Base-by-base conservation (phyloP, 2,329 filamentous ascomycete genomes). In the Aspergillus thermomutatus region DNA sequence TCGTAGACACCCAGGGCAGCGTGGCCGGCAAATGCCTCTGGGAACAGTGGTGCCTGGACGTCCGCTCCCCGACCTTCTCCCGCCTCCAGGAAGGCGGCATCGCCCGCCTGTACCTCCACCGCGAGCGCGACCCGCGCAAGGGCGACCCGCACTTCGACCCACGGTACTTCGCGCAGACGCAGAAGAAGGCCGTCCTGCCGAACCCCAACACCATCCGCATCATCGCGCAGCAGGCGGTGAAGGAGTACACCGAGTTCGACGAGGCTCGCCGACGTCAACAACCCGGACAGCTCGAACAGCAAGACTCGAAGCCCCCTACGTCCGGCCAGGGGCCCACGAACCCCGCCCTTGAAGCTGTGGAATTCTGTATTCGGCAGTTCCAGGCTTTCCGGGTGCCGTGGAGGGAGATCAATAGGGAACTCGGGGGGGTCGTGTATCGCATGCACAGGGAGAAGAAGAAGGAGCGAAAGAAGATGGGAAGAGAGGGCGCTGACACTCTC, bases 1-100 rank as follows among this genome's bases (percentile, higher is more conserved):
- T 86, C 8, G 78, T 83, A 2, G 76, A 80, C 27, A 72, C 73
- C 0, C 76, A 79, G 49, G 81, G 80, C 53, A 80, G 77, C 55
- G 54, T 60, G 9, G 73, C 73, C 34, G 86, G 81, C 56, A 78
- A 73, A 55, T 69, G 64, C 3, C 61, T 85, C 34, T 80, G 82
- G 55, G 67, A 79, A 9, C 69, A 68, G 37, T 85, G 82, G 77
- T 81, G 78, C 52, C 60, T 73, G 34, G 65, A 70, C 45, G 64
- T 64, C 21, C 54, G 52, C 4, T 64, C 65, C 9, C 60, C 65
- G 0, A 51, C 60, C 7, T 37, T 57, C 34, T 57, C 53, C 28
- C 69, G 65, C 47, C 62, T 62, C 34, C 63, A 61, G 19, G 60
- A 64, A 57, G 69, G 67, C 17, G 71, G 71, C n/a, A 62, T 71